Percentiles rank a stretch among this genome's conserved stretches.
Evolutionary conservation across 108 stramenopile genomes (phyloP).

Genomic region (Schizochytrium sp.): DNA sequence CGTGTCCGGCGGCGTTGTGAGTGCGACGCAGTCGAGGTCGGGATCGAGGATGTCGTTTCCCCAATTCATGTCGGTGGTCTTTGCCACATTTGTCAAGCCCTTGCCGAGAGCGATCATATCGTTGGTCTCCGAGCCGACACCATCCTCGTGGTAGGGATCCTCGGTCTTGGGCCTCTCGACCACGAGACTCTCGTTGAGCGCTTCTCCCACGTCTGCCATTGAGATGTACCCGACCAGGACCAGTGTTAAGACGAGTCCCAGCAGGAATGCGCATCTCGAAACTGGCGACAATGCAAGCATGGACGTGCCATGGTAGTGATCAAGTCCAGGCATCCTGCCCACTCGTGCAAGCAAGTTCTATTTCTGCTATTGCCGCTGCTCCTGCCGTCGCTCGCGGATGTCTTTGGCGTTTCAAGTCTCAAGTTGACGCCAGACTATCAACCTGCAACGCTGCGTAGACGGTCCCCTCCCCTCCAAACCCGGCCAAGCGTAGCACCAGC

Average conservation of each 20-base stretch:
- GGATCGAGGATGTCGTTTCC: constrained; percentile 6
- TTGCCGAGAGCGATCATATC: not conserved
- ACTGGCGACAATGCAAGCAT: not conserved
- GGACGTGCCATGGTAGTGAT: not conserved
- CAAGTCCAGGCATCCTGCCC: not conserved
- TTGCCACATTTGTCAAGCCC: not conserved
- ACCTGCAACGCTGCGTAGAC: not conserved
- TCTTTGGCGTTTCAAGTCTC: not conserved
- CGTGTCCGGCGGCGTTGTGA: not conserved
- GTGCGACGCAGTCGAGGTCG: not conserved
- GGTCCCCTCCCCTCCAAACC: not conserved
- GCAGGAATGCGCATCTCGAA: constrained; percentile 11
- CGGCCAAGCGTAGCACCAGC: not conserved
- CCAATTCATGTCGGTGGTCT: not conserved
- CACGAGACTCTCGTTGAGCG: constrained; percentile 21
- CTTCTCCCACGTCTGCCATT: not conserved
- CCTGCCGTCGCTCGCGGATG: not conserved
- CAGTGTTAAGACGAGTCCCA: constrained; percentile 4
- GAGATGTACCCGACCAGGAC: constrained; percentile 34
- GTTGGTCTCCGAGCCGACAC: constrained; percentile 21
- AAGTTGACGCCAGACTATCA: not conserved
- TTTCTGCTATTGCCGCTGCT: not conserved
- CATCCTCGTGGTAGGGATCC: constrained; percentile 4
- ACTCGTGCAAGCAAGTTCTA: not conserved
- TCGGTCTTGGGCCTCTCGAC: not conserved